These are phyloP conservation scores for Lolium multiflorum DNA, from an alignment of 176 grass and related monocot genomes.

Conservation along the genomic window DNA sequence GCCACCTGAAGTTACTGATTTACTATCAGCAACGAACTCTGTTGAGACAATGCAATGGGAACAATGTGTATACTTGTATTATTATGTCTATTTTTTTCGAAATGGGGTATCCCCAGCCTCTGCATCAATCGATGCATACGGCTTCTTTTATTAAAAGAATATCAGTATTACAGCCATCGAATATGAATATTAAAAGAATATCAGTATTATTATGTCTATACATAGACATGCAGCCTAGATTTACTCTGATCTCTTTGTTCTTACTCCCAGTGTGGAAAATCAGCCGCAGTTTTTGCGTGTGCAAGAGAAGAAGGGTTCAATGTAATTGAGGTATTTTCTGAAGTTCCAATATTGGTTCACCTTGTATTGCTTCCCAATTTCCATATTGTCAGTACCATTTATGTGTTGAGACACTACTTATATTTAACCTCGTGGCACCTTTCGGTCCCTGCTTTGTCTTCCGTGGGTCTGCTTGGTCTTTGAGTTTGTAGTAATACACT, in stretches of 20 bases:
- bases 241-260: slow-evolving; percentile 39
- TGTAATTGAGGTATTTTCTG: slow-evolving; percentile 83
- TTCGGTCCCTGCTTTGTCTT: not conserved
- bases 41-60: slow-evolving; percentile 3
- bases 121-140: too few relatives aligned
- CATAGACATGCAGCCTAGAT: slow-evolving; percentile 27
- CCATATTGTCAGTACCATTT: slow-evolving; percentile 10
- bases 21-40: not conserved
- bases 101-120: too few relatives aligned
- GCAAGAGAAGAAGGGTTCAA: slow-evolving; percentile 92
- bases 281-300: slow-evolving; percentile 90
- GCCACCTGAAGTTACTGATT: slow-evolving; percentile 1
- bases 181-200: too few relatives aligned
- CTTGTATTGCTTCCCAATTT: slow-evolving; percentile 7
- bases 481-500: not conserved
- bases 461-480: not conserved
- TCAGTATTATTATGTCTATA: not conserved
- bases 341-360: not conserved
- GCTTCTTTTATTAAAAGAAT: too few relatives aligned
- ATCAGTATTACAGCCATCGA: too few relatives aligned
- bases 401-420: not conserved
- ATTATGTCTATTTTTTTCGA: not conserved
- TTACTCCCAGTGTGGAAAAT: slow-evolving; percentile 86
- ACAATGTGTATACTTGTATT: slow-evolving; percentile 1
- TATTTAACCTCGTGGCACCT: not conserved